A percentile compares a stretch with the other conserved stretches of the same genome.
Conservation (phyloP, 768 basidiomycete species). For the Russula brevipes region DNA sequence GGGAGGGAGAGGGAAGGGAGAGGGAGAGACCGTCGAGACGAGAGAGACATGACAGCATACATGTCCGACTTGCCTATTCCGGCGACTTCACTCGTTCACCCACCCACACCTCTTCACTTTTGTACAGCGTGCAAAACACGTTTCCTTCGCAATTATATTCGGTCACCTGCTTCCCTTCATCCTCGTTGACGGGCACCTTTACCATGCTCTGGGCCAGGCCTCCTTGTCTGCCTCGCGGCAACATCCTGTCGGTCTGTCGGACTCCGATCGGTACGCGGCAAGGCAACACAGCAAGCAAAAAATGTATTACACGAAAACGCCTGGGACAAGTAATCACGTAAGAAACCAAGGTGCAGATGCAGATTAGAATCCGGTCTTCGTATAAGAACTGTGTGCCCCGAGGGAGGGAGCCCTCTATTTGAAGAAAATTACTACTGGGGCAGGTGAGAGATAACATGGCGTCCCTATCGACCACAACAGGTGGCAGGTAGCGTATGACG, state of each 20-base stretch:
- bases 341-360: neutral
- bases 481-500: neutral
- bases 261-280: neutral
- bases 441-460: neutral
- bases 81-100: neutral
- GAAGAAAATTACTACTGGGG: constrained; percentile 1
- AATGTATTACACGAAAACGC: constrained; percentile 9
- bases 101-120: neutral
- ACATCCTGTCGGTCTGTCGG: neutral
- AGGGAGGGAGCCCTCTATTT: neutral
- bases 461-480: neutral
- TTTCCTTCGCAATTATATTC: too few relatives aligned
- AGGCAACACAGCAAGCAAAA: neutral
- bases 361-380: constrained; percentile 14
- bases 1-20: too few relatives aligned
- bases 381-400: neutral
- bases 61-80: neutral
- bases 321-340: constrained; percentile 2
- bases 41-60: too few relatives aligned
- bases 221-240: neutral
- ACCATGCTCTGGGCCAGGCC: neutral
- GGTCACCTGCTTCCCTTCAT: too few relatives aligned
- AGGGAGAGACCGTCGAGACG: too few relatives aligned
- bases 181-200: neutral
- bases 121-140: too few relatives aligned